Percentiles rank a stretch among this genome's conserved stretches.
Conservation (phyloP, 1,139 yeast genomes). For the Scheffersomyces segobiensis region DNA sequence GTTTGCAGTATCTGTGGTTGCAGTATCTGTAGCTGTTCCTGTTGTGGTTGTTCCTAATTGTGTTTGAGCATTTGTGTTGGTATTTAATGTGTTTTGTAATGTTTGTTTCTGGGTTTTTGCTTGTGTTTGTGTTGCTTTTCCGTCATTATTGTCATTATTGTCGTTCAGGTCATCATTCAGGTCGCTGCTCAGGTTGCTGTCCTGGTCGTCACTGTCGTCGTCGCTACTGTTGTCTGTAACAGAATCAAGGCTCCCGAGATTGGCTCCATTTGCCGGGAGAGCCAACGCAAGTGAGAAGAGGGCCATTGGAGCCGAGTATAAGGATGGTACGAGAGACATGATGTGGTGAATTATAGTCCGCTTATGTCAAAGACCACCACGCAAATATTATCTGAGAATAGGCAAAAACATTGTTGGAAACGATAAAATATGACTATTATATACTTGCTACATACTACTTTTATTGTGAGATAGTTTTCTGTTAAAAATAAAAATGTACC, state of each 20-base stretch:
- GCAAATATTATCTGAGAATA: background rate
- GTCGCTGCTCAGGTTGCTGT: background rate
- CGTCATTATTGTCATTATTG: too few species aligned
- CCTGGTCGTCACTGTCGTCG: background rate
- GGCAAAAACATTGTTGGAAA: background rate
- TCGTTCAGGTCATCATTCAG: too few species aligned
- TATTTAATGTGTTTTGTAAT: background rate
- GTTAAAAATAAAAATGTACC: background rate
- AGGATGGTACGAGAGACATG: background rate
- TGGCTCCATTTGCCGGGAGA: background rate
- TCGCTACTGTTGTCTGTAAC: background rate
- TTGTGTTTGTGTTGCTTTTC: background rate
- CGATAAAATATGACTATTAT: background rate
- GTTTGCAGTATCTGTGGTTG: slow-evolving; percentile 9
- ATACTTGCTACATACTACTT: background rate
- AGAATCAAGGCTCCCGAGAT: background rate
- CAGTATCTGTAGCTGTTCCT: slow-evolving; percentile 10
- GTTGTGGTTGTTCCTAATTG: slow-evolving; percentile 11
- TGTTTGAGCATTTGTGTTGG: background rate
- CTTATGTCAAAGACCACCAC: background rate
- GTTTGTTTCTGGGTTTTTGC: background rate
- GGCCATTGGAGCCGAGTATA: background rate
- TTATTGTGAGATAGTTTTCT: background rate
- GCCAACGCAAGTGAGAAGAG: background rate
- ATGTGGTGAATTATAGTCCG: background rate